A percentile compares a stretch with the other conserved stretches of the same genome.
phyloP scores from a whole-genome alignment of 345 rosid genomes.

The Odontarrhena argentea region DNA sequence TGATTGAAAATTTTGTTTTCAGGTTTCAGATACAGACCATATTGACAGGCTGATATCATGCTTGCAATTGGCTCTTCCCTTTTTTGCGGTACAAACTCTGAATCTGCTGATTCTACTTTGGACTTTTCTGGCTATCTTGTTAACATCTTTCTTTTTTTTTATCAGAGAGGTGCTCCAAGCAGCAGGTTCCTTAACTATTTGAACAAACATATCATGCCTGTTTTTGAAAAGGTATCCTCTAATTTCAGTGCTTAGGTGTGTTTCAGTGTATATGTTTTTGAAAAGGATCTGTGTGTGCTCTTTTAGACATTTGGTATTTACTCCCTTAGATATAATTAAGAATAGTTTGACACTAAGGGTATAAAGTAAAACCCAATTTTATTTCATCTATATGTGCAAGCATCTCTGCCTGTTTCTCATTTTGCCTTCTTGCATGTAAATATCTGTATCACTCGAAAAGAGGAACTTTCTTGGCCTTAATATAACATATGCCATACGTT shows the following conservation, averaged over 20 bases:
- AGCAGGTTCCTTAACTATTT: conserved; percentile 87
- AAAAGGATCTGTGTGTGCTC: background rate
- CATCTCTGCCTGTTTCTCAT: conserved; percentile 14
- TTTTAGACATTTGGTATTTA: background rate
- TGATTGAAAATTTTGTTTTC: conserved; percentile 32
- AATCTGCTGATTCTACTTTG: background rate
- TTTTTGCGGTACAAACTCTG: conserved; percentile 68
- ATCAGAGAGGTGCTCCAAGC: conserved; percentile 90
- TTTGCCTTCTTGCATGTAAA: conserved; percentile 20
- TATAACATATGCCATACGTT: conserved; percentile 8
- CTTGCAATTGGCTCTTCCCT: conserved; percentile 88
- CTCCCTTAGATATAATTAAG: conserved; percentile 7
- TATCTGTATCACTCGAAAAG: conserved; percentile 2
- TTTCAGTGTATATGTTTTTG: background rate
- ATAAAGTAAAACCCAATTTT: conserved; percentile 17
- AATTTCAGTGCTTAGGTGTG: background rate
- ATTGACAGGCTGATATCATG: conserved; percentile 96
- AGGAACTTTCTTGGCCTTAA: conserved; percentile 13
- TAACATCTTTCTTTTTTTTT: conserved; percentile 27
- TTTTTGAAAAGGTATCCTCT: conserved; percentile 77
- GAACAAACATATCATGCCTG: conserved; percentile 87
- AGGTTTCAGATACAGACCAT: conserved; percentile 94
- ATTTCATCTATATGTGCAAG: conserved; percentile 5
- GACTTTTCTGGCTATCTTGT: conserved; percentile 12
- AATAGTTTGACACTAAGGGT: conserved; percentile 18